These are phyloP conservation scores for Periconia sp. DNA, from an alignment of 2,329 filamentous ascomycete species.

Conservation along the genomic window DNA sequence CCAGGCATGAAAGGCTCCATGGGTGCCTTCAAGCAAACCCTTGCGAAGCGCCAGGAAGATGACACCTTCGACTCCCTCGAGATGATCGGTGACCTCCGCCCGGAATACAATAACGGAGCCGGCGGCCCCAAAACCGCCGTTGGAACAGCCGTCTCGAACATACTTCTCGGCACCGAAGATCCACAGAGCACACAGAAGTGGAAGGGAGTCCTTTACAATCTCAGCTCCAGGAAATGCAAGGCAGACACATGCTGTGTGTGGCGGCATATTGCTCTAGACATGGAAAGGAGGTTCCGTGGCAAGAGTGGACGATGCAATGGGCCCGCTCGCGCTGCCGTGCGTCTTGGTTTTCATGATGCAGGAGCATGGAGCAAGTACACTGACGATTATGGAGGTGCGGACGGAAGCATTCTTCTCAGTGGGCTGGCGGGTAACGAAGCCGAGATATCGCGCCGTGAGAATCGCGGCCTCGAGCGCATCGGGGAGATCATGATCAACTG, in stretches of 20 bases:
- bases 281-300: slow-evolving; percentile 26
- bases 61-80: background rate
- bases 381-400: slow-evolving; percentile 23
- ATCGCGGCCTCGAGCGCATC: slow-evolving; percentile 23
- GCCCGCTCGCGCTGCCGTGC: slow-evolving; percentile 24
- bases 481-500: slow-evolving; percentile 21
- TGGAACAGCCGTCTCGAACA: background rate
- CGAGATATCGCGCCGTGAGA: slow-evolving; percentile 17
- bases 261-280: slow-evolving; percentile 27
- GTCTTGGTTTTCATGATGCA: slow-evolving; percentile 31
- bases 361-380: slow-evolving; percentile 25
- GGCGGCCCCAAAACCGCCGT: background rate
- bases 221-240: slow-evolving; percentile 17
- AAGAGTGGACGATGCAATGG: slow-evolving; percentile 27
- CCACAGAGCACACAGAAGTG: background rate
- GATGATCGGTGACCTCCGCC: background rate
- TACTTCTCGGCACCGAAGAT: background rate
- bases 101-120: background rate
- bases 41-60: background rate
- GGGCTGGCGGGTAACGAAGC: slow-evolving; percentile 4
- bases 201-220: background rate
- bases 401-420: slow-evolving; percentile 26
- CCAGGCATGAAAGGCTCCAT: background rate
- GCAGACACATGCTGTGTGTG: slow-evolving; percentile 31
- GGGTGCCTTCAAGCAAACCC: background rate